Evolutionary conservation across 2,329 filamentous ascomycete species (phyloP).

Genomic region (Stachybotrys echinatus): DNA sequence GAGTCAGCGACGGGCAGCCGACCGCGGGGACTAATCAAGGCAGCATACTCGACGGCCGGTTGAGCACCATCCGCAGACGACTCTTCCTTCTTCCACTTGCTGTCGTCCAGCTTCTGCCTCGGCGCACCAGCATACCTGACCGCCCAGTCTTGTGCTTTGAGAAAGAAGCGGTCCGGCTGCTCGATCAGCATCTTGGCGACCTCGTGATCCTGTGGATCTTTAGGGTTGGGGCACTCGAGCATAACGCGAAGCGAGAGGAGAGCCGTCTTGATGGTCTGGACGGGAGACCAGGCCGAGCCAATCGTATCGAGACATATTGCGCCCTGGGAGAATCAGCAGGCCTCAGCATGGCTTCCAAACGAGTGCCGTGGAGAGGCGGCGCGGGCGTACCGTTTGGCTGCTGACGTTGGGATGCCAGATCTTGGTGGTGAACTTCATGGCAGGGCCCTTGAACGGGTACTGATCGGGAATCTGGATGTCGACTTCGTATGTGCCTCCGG

Average conservation of each 20-base stretch:
- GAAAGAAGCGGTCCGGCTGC: constrained; percentile 71
- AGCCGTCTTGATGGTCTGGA: constrained; percentile 93
- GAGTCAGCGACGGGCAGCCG: not conserved
- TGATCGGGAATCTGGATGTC: constrained; percentile 83
- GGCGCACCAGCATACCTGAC: constrained; percentile 77
- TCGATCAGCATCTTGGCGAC: constrained; percentile 86
- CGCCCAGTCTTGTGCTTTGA: constrained; percentile 86
- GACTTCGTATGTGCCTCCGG: constrained; percentile 74
- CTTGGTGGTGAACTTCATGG: constrained; percentile 87
- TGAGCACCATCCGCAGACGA: constrained; percentile 18
- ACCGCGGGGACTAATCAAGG: not conserved
- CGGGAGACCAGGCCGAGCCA: constrained; percentile 85
- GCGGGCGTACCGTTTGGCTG: constrained; percentile 87
- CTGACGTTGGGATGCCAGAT: constrained; percentile 98
- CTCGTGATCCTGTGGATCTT: constrained; percentile 94
- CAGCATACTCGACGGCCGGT: not conserved
- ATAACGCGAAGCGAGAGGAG: constrained; percentile 90
- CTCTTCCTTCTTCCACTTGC: constrained; percentile 43
- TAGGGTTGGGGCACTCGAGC: constrained; percentile 88
- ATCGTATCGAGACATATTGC: constrained; percentile 96
- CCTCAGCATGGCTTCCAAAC: not conserved
- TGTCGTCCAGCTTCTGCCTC: constrained; percentile 28
- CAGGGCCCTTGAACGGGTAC: constrained; percentile 89
- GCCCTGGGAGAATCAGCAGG: constrained; percentile 51
- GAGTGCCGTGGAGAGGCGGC: too few species aligned